Base-by-base conservation (phyloP, 169 alveolate genomes). In the Theileria equi region DNA sequence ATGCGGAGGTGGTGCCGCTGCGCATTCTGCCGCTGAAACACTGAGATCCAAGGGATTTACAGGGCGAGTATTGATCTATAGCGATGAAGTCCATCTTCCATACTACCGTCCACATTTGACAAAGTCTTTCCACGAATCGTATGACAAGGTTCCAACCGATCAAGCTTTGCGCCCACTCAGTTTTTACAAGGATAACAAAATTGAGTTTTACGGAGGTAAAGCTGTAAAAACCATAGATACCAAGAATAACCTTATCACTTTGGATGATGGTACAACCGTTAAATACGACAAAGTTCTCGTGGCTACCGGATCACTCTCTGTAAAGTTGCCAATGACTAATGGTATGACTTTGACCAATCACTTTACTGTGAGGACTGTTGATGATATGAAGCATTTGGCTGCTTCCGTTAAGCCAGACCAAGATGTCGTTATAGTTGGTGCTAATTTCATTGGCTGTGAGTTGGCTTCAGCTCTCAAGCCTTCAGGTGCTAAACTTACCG, bases 1-100 rank as follows among this genome's bases (percentile, higher is more conserved):
- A 13, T 82, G 90, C n/a, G 96, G 96, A 0, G 94, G 92, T 0
- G 96, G 96, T 10, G 92, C 95, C 2, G 94, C 95, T 32, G 93
- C 92, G 0, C 71, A 66, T 38, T 87, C 94, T 2, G 94, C 96
- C 4, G 84, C 84, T 1, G 96, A 89, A 58, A 81, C 94, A 16
- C 70, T 91, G 43, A 65, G 93, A 2, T 55, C 74, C n/a, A 71
- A 81, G 45, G 96, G 96, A 19, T 91, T 66, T 55, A 44, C 59
- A n/a, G 95, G 84, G 8, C 84, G 84, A 23, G 68, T 77, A 13
- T n/a, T 66, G 29, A 77, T 77, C 25, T 77, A 66, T 40, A 74
- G 77, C 11, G 86, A 65, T 41, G 92, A 86, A 59, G 8, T 32
- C 1, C 64, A 81, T 53, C 58, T 78, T 35, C 92, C 92, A 7